These are phyloP conservation scores for Boletus semigastroideus DNA, from an alignment of 1,284 basidiomycete genomes.

Conservation along the genomic window DNA sequence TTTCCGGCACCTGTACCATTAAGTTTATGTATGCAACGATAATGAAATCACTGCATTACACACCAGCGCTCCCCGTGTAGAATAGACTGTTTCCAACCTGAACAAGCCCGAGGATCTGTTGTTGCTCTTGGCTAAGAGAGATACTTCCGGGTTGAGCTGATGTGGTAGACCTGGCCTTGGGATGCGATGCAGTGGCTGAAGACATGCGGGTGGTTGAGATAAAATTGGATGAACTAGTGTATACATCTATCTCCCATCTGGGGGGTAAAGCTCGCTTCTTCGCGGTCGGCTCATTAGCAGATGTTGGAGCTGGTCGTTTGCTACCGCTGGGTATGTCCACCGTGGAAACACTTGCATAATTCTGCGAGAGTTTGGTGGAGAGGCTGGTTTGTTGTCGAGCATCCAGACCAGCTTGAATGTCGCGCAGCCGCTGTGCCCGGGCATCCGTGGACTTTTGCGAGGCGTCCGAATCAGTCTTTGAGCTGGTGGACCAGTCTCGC, in stretches of 20 bases:
- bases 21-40: conserved; percentile 8
- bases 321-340: conserved; percentile 35
- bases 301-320: conserved; percentile 47
- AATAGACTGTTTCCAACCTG: conserved; percentile 79
- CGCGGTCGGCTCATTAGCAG: conserved; percentile 33
- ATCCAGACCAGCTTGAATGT: conserved; percentile 46
- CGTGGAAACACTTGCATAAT: conserved; percentile 22
- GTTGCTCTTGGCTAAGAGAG: conserved; percentile 81
- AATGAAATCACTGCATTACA: conserved; percentile 32
- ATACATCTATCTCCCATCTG: conserved; percentile 41
- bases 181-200: conserved; percentile 9
- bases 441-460: conserved; percentile 34
- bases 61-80: conserved; percentile 96
- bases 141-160: conserved; percentile 44
- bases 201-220: conserved; percentile 10
- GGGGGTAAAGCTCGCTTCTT: conserved; percentile 61
- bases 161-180: conserved; percentile 6
- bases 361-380: conserved; percentile 23
- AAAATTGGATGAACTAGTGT: conserved; percentile 32
- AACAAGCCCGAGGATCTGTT: conserved; percentile 77
- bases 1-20: conserved; percentile 77
- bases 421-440: conserved; percentile 47
- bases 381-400: conserved; percentile 12
- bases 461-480: conserved; percentile 34
- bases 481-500: conserved; percentile 46